Evolutionary conservation across 495 filamentous ascomycete genomes (phyloP).

Genomic region (Paragyromitra xinjiangensis): DNA sequence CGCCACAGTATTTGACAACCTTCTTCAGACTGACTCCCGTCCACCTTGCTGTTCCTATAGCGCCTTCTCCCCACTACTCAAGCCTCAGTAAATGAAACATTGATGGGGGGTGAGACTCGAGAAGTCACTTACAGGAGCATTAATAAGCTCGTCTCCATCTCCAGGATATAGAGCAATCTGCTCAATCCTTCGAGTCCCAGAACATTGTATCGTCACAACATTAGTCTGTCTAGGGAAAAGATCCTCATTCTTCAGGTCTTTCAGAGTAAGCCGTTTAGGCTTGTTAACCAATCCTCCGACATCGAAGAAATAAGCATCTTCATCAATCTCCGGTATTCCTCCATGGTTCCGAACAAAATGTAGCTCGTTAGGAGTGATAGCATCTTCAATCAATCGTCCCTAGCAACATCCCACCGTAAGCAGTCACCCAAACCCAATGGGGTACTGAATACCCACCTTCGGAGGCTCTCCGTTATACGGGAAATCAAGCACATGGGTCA

Average conservation of each 20-base stretch:
- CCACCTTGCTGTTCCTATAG: conserved; percentile 72
- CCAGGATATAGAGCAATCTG: conserved; percentile 71
- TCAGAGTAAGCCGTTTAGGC: conserved; percentile 65
- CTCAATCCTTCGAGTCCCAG: conserved; percentile 73
- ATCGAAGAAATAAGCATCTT: conserved; percentile 63
- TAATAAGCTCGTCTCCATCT: conserved; percentile 73
- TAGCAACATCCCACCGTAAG: not conserved
- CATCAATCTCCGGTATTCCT: conserved; percentile 70
- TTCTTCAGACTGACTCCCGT: conserved; percentile 71
- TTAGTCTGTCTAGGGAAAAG: conserved; percentile 67
- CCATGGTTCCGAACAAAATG: conserved; percentile 76
- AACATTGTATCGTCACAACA: conserved; percentile 71
- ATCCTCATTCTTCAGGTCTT: conserved; percentile 67
- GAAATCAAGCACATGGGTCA: conserved; percentile 74
- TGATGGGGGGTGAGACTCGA: not conserved
- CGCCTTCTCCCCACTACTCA: conserved; percentile 67
- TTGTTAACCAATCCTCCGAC: conserved; percentile 68
- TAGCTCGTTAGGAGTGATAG: conserved; percentile 68
- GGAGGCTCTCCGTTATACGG: conserved; percentile 77
- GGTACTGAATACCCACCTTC: conserved; percentile 52
- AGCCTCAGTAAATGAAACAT: conserved; percentile 12
- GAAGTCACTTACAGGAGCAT: conserved; percentile 63
- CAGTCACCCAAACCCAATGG: not conserved
- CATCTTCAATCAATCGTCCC: conserved; percentile 62
- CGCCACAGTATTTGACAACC: conserved; percentile 72